A percentile compares a stretch with the other conserved stretches of the same genome.
Conservation (phyloP, 371 early-diverging fungal species). For the Blakeslea trispora region DNA sequence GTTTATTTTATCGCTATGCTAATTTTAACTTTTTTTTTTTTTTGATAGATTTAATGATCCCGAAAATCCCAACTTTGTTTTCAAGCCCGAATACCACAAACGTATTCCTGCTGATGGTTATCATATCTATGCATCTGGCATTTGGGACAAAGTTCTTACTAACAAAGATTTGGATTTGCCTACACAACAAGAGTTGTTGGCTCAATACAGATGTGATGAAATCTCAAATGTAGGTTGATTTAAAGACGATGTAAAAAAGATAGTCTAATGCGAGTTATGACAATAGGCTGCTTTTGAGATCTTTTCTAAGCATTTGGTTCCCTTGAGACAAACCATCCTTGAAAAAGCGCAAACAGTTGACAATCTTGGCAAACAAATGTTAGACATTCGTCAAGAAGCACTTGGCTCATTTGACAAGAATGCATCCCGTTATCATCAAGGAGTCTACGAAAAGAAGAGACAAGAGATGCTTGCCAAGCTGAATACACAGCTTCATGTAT, state of each 20-base stretch:
- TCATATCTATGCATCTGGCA: conserved; percentile 82
- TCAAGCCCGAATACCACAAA: conserved; percentile 86
- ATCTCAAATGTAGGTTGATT: conserved; percentile 73
- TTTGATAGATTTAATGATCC: conserved; percentile 80
- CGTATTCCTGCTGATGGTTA: conserved; percentile 96
- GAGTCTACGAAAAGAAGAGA: conserved; percentile 88
- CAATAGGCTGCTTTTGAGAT: conserved; percentile 67
- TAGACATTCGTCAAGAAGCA: conserved; percentile 58
- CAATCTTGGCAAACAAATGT: conserved; percentile 73
- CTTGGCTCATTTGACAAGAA: conserved; percentile 82
- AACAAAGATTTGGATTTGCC: conserved; percentile 97
- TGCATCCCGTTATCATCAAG: conserved; percentile 89
- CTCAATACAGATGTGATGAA: conserved; percentile 98
- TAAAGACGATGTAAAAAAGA: too few relatives aligned
- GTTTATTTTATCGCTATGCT: too few relatives aligned
- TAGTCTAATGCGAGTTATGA: too few relatives aligned
- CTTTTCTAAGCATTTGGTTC: conserved; percentile 64
- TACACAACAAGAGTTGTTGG: conserved; percentile 95
- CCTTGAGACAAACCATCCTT: conserved; percentile 63
- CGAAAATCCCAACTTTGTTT: conserved; percentile 73
- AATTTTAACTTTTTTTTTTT: too few relatives aligned
- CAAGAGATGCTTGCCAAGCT: conserved; percentile 76
- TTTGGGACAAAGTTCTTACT: conserved; percentile 93
- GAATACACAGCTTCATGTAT: conserved; percentile 74
- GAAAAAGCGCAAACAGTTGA: conserved; percentile 80